These are phyloP conservation scores for Candida nonsorbophila DNA, from an alignment of 805 yeast species.

Conservation along the genomic window DNA sequence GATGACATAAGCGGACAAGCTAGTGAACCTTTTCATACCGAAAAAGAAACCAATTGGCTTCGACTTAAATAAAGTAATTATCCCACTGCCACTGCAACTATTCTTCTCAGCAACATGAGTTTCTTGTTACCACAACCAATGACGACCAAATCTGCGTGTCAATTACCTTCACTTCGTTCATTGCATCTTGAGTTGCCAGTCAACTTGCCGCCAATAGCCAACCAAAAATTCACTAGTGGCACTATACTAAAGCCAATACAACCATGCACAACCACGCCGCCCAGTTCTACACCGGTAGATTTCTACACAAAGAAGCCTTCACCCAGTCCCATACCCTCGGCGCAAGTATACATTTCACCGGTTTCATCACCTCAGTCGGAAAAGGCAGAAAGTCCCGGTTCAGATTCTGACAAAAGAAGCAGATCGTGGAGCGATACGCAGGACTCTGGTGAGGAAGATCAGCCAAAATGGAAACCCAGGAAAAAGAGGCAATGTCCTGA, in stretches of 20 bases:
- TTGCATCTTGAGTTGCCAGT: slow-evolving; percentile 25
- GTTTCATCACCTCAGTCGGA: slow-evolving; percentile 1
- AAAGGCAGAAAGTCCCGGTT: slow-evolving; percentile 1
- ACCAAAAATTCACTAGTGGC: neutral
- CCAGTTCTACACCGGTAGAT: too few species aligned
- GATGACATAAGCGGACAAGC: too few species aligned
- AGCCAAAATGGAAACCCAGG: slow-evolving; percentile 39
- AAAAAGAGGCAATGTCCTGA: slow-evolving; percentile 70
- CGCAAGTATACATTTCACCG: too few species aligned
- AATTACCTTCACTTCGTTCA: slow-evolving; percentile 32
- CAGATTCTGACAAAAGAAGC: neutral
- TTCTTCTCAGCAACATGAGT: too few species aligned
- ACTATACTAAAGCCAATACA: neutral
- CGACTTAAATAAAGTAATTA: too few species aligned
- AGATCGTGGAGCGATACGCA: neutral
- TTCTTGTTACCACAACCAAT: too few species aligned
- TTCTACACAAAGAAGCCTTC: too few species aligned
- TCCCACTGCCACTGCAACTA: too few species aligned
- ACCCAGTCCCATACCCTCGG: slow-evolving; percentile 6
- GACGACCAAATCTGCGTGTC: too few species aligned
- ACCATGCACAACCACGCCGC: too few species aligned
- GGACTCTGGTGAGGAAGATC: slow-evolving; percentile 1
- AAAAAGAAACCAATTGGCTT: too few species aligned
- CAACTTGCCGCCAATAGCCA: neutral
- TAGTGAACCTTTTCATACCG: too few species aligned